These are phyloP conservation scores for Schoenoplectus tabernaemontani DNA, from an alignment of 202 grass and related monocot genomes.

Conservation along the genomic window DNA sequence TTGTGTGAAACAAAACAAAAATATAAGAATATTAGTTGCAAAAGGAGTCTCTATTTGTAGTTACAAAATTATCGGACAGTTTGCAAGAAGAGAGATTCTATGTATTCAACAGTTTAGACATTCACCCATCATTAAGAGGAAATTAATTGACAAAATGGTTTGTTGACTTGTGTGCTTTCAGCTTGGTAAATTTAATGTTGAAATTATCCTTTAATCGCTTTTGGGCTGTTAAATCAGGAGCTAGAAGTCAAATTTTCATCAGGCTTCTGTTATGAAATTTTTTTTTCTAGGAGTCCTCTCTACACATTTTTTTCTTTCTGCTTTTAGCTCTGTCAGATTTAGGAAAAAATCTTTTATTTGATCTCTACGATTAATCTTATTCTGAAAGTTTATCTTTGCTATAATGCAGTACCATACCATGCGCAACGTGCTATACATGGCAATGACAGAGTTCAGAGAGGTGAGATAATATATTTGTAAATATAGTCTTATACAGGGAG, in stretches of 20 bases:
- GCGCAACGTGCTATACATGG: constrained; percentile 85
- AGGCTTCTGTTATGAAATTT: not conserved
- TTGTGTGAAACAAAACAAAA: not conserved
- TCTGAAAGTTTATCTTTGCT: not conserved
- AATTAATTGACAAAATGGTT: not conserved
- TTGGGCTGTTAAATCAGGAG: not conserved
- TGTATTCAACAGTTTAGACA: not conserved
- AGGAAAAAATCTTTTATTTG: not conserved
- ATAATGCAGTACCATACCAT: constrained; percentile 77
- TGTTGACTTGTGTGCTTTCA: not conserved
- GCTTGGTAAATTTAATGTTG: not conserved
- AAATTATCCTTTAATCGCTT: not conserved
- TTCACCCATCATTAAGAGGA: not conserved
- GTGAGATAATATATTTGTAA: constrained; percentile 30
- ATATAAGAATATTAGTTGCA: not conserved
- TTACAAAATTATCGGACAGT: not conserved
- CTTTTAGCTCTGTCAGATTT: not conserved
- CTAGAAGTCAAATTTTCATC: not conserved
- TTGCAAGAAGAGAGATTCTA: constrained; percentile 3
- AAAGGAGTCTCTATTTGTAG: not conserved
- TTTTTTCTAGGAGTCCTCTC: not conserved
- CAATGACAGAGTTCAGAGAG: constrained; percentile 85
- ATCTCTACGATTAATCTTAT: not conserved
- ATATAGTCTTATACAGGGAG: not conserved
- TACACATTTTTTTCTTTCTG: not conserved